These are phyloP conservation scores for Carpinus fangiana DNA, from an alignment of 306 rosid genomes.

Conservation along the genomic window DNA sequence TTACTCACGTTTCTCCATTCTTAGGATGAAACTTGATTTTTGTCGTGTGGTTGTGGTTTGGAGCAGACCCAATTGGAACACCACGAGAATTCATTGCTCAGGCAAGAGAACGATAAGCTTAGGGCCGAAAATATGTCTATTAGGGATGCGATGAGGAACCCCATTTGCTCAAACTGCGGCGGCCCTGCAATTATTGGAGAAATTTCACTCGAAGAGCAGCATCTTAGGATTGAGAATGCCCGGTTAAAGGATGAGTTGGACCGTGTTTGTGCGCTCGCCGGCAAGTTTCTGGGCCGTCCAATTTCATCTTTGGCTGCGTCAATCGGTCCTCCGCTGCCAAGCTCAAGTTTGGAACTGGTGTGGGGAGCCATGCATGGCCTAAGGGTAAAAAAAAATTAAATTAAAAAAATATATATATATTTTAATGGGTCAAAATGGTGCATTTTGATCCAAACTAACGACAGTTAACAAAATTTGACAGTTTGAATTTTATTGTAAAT, in stretches of 20 bases:
- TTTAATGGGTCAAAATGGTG: no score
- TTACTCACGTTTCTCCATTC: not conserved
- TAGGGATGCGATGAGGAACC: slow-evolving; percentile 93
- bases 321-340: slow-evolving; percentile 63
- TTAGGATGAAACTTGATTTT: not conserved
- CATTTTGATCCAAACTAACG: no score
- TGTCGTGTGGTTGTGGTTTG: not conserved
- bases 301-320: slow-evolving; percentile 49
- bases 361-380: slow-evolving; percentile 77
- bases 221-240: no score
- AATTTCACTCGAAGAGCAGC: slow-evolving; percentile 76
- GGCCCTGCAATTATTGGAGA: slow-evolving; percentile 87
- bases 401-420: no score
- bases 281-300: slow-evolving; percentile 84
- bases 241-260: slow-evolving; percentile 87
- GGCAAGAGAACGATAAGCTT: slow-evolving; percentile 95
- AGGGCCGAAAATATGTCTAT: slow-evolving; percentile 93
- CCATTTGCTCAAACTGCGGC: slow-evolving; percentile 87
- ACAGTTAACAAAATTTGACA: no score
- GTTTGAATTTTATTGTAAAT: no score
- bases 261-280: slow-evolving; percentile 80
- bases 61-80: slow-evolving; percentile 92
- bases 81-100: slow-evolving; percentile 80
- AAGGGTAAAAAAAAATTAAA: no score
- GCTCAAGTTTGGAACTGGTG: slow-evolving; percentile 89